Evolutionary conservation across 2,329 filamentous ascomycete species (phyloP).

Genomic region (Clonostachys solani): DNA sequence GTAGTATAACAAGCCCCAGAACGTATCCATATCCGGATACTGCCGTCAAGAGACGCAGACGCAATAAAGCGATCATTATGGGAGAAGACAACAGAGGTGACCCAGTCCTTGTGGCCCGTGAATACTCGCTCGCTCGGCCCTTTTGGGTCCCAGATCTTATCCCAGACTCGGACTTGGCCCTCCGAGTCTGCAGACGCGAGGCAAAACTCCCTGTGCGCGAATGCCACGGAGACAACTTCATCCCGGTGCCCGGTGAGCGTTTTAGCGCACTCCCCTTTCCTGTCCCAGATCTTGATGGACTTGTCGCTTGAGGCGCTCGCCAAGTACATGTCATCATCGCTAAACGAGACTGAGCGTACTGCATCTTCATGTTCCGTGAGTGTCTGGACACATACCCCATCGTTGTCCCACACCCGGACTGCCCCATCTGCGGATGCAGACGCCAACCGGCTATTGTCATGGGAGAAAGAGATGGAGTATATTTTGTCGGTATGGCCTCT

Average conservation of each 20-base stretch:
- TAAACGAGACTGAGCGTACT: not conserved
- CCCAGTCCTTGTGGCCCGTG: slow-evolving; percentile 1
- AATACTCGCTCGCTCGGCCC: not conserved
- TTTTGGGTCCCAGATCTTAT: no score
- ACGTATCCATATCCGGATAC: not conserved
- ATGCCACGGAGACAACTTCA: not conserved
- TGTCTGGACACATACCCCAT: not conserved
- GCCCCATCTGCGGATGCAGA: not conserved
- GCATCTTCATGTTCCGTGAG: not conserved
- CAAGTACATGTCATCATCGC: not conserved
- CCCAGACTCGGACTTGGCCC: slow-evolving; percentile 1
- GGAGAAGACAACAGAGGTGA: slow-evolving; percentile 6
- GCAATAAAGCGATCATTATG: slow-evolving; percentile 2
- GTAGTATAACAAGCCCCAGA: no score
- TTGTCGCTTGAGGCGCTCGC: not conserved
- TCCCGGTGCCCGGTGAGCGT: not conserved
- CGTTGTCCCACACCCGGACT: not conserved
- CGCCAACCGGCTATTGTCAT: no score
- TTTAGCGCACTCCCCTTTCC: not conserved
- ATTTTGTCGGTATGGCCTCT: no score
- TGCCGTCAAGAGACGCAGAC: not conserved
- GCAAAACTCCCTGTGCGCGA: not conserved
- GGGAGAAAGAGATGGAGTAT: no score
- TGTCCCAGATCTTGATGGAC: not conserved
- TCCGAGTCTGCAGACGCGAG: slow-evolving; percentile 2